phyloP scores from a whole-genome alignment of 2,329 filamentous ascomycete genomes.

The Blastomyces gilchristii region DNA sequence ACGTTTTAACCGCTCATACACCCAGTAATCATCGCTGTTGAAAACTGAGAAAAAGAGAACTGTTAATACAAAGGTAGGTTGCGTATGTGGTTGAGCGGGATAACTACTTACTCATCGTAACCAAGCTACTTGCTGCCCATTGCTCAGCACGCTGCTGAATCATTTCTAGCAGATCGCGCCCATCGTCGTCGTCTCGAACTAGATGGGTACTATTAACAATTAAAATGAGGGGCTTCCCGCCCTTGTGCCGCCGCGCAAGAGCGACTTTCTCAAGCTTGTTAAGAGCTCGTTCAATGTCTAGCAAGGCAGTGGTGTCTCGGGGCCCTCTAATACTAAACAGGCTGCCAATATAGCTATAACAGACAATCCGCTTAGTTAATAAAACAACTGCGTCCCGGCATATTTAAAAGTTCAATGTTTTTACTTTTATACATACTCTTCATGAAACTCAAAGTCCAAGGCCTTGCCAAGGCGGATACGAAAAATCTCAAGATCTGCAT shows the following conservation, averaged over 20 bases:
- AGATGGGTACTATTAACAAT: conserved; percentile 94
- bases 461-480: conserved; percentile 86
- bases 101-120: conserved; percentile 50
- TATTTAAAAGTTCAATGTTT: background rate
- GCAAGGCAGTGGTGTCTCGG: conserved; percentile 76
- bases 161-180: conserved; percentile 84
- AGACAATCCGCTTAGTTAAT: background rate
- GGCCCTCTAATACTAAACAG: conserved; percentile 92
- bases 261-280: conserved; percentile 98
- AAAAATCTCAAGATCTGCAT: conserved; percentile 91
- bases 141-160: conserved; percentile 92
- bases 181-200: conserved; percentile 81
- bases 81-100: background rate
- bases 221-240: conserved; percentile 66
- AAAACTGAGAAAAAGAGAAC: conserved; percentile 51
- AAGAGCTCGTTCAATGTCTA: conserved; percentile 92
- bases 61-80: background rate
- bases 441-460: conserved; percentile 91
- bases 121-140: conserved; percentile 85
- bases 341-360: conserved; percentile 58
- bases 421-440: conserved; percentile 56
- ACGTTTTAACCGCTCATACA: conserved; percentile 88
- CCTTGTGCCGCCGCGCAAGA: conserved; percentile 48
- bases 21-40: conserved; percentile 97
- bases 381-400: too few relatives aligned